Conservation (phyloP, 2,329 filamentous ascomycete genomes). For the Xylaria sp. region DNA sequence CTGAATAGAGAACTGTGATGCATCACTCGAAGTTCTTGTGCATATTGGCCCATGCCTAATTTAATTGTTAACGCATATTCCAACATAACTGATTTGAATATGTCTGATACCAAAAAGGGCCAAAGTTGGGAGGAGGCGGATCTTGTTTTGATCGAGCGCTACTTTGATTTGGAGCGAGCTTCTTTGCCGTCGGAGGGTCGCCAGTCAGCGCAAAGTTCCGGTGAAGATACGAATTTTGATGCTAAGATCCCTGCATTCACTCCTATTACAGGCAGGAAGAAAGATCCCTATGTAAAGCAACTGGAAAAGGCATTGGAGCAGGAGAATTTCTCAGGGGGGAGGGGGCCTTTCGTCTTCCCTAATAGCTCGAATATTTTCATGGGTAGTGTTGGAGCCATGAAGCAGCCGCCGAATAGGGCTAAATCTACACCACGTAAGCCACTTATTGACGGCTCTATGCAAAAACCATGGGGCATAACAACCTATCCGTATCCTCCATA, state of each 20-base stretch:
- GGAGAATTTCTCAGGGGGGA: slow-evolving; percentile 4
- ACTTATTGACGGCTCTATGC: neutral
- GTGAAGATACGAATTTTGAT: neutral
- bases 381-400: neutral
- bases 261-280: slow-evolving; percentile 3
- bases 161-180: slow-evolving; percentile 21
- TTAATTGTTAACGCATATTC: neutral
- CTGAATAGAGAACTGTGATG: neutral
- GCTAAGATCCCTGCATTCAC: neutral
- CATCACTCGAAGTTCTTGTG: neutral
- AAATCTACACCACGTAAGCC: neutral
- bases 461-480: neutral
- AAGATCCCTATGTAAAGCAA: neutral
- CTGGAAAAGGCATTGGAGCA: neutral
- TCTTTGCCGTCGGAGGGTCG: neutral
- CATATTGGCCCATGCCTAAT: neutral
- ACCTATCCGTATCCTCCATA: too few relatives aligned
- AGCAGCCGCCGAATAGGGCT: neutral
- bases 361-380: slow-evolving; percentile 18
- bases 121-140: neutral
- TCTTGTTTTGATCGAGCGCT: neutral
- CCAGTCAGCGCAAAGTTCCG: neutral
- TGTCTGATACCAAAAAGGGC: neutral
- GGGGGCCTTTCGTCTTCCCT: slow-evolving; percentile 20
- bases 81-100: neutral